Evolutionary conservation across 1,284 basidiomycete genomes (phyloP).

Genomic region (Cryptococcus sp.): DNA sequence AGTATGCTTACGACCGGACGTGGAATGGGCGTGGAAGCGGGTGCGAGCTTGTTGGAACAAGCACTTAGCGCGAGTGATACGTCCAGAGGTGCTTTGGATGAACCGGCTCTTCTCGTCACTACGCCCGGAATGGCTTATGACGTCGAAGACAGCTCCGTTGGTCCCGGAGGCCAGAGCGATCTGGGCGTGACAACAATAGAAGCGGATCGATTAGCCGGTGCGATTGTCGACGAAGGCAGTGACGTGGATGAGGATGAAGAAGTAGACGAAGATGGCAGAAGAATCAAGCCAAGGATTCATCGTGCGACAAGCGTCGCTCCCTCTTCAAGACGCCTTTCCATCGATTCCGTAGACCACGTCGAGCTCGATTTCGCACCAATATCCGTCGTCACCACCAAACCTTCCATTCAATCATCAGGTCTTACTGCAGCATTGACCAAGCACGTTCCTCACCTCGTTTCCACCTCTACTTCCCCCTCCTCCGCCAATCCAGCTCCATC

Average conservation of each 20-base stretch:
- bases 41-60: conserved; percentile 19
- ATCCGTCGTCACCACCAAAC: conserved; percentile 2
- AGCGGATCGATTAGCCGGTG: conserved; percentile 22
- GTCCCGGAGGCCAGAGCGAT: conserved; percentile 26
- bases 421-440: conserved; percentile 44
- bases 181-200: conserved; percentile 24
- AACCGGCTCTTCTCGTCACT: conserved; percentile 53
- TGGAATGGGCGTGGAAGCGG: conserved; percentile 23
- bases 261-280: conserved; percentile 15
- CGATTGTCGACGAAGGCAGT: conserved; percentile 41
- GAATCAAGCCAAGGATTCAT: conserved; percentile 4
- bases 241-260: conserved; percentile 50
- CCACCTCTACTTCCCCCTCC: conserved; percentile 17
- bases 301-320: conserved; percentile 3
- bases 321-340: conserved; percentile 22
- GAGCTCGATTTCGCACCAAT: conserved; percentile 31
- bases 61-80: conserved; percentile 29
- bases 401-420: conserved; percentile 25
- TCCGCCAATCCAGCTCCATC: conserved; percentile 7
- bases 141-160: conserved; percentile 38
- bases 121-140: conserved; percentile 59
- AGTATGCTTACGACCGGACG: conserved; percentile 32
- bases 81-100: conserved; percentile 51
- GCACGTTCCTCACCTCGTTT: conserved; percentile 43
- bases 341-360: conserved; percentile 20